Evolutionary conservation across 345 rosid genomes (phyloP).

Genomic region (Eucalyptus fibrosa): DNA sequence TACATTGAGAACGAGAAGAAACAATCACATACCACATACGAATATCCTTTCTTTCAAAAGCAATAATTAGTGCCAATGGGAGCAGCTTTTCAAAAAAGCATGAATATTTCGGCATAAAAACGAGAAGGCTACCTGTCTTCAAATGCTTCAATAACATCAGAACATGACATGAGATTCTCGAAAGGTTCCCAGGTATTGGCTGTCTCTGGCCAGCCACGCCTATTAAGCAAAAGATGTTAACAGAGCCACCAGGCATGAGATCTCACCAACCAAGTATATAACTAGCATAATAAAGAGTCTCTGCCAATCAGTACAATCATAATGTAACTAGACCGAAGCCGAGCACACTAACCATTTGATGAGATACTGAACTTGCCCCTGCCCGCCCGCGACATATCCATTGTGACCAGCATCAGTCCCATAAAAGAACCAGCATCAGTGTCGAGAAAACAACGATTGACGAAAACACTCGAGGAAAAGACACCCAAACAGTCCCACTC

Average conservation of each 20-base stretch:
- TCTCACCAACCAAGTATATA: not conserved
- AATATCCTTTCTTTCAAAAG: not conserved
- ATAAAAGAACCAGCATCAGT: not conserved
- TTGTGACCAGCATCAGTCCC: not conserved
- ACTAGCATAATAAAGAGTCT: not conserved
- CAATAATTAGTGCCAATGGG: not conserved
- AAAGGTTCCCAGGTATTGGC: slow-evolving; percentile 98
- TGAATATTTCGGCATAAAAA: not conserved
- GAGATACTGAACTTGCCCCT: slow-evolving; percentile 95
- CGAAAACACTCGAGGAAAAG: not conserved
- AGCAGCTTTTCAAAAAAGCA: not conserved
- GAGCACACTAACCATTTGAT: slow-evolving; percentile 73
- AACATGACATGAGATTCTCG: slow-evolving; percentile 84
- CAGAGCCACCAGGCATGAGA: not conserved
- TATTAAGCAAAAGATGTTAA: slow-evolving; percentile 8
- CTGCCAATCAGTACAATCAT: not conserved
- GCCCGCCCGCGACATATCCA: not conserved
- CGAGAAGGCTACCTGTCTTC: slow-evolving; percentile 59
- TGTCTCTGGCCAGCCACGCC: slow-evolving; percentile 99
- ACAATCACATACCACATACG: not conserved
- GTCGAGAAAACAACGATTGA: not conserved
- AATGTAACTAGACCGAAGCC: not conserved
- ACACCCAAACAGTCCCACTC: not conserved
- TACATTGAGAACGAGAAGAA: not conserved
- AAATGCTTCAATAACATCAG: slow-evolving; percentile 89